These are phyloP conservation scores for Cyclospora cayetanensis DNA, from an alignment of 169 alveolate genomes.

Conservation along the genomic window DNA sequence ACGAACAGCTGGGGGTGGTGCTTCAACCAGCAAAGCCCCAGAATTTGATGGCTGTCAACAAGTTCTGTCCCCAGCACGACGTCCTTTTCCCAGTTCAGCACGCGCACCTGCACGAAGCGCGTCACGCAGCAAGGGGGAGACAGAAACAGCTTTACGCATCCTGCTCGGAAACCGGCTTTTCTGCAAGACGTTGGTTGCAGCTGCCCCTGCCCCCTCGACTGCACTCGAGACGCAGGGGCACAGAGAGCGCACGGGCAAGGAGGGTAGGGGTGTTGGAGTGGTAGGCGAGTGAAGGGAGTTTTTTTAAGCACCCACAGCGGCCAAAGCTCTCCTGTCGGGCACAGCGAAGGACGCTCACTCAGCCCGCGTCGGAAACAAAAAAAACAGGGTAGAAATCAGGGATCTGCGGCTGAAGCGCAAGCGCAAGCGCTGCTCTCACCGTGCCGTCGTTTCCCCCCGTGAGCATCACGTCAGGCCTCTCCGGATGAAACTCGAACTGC, in stretches of 20 bases:
- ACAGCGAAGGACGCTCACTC: background rate
- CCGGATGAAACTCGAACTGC: slow-evolving; percentile 76
- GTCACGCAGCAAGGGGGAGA: slow-evolving; percentile 16
- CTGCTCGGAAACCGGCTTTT: background rate
- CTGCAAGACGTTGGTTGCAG: too few relatives aligned
- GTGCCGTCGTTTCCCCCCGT: slow-evolving; percentile 72
- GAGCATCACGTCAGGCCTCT: slow-evolving; percentile 65
- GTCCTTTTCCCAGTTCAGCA: slow-evolving; percentile 49
- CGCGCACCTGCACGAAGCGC: slow-evolving; percentile 20
- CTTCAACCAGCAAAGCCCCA: slow-evolving; percentile 76
- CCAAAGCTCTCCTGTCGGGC: background rate
- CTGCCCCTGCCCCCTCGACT: too few relatives aligned
- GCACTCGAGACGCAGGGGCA: too few relatives aligned
- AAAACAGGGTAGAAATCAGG: background rate
- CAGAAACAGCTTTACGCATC: slow-evolving; percentile 28
- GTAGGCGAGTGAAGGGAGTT: background rate
- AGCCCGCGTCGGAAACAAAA: background rate
- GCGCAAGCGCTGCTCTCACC: slow-evolving; percentile 53
- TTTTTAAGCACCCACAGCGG: background rate
- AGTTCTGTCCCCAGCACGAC: slow-evolving; percentile 22
- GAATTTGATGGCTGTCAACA: slow-evolving; percentile 68
- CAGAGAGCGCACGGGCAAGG: too few relatives aligned
- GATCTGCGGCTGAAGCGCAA: background rate
- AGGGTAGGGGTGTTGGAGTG: background rate
- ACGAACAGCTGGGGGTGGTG: slow-evolving; percentile 74